phyloP scores from a whole-genome alignment of 2,329 filamentous ascomycete species.

The Aureobasidium sp. region DNA sequence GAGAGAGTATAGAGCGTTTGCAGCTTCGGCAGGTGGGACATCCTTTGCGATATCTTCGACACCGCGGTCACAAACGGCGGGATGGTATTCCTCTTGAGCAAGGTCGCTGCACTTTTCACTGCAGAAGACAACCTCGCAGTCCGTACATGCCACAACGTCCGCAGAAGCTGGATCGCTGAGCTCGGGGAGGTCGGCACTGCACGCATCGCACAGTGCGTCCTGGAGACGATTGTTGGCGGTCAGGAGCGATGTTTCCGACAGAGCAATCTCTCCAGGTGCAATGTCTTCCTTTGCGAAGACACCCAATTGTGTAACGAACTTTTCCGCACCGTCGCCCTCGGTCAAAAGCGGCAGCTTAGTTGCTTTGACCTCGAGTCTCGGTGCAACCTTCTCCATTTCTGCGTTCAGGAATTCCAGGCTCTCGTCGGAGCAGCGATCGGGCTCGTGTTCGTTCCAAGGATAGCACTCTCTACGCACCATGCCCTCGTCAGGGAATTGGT shows the following conservation, averaged over 20 bases:
- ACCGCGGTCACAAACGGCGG: constrained; percentile 61
- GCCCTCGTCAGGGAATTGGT: constrained; percentile 72
- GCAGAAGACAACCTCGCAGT: constrained; percentile 69
- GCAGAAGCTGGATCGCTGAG: constrained; percentile 29
- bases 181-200: constrained; percentile 74
- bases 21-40: constrained; percentile 61
- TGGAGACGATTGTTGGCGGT: constrained; percentile 92
- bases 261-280: constrained; percentile 75
- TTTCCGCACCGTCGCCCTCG: constrained; percentile 27
- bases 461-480: constrained; percentile 72
- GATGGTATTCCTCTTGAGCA: constrained; percentile 65
- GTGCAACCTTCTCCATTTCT: constrained; percentile 73
- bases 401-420: constrained; percentile 75
- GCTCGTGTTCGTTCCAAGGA: constrained; percentile 69
- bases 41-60: constrained; percentile 66
- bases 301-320: constrained; percentile 79
- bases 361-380: constrained; percentile 83
- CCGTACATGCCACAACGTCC: constrained; percentile 50
- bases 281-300: constrained; percentile 91
- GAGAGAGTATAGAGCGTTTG: constrained; percentile 66
- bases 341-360: constrained; percentile 77
- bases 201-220: constrained; percentile 90
- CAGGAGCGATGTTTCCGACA: constrained; percentile 86
- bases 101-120: constrained; percentile 60
- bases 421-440: constrained; percentile 60